phyloP scores from a whole-genome alignment of 176 grass and related monocot genomes.

The Pontederia paniculata region DNA sequence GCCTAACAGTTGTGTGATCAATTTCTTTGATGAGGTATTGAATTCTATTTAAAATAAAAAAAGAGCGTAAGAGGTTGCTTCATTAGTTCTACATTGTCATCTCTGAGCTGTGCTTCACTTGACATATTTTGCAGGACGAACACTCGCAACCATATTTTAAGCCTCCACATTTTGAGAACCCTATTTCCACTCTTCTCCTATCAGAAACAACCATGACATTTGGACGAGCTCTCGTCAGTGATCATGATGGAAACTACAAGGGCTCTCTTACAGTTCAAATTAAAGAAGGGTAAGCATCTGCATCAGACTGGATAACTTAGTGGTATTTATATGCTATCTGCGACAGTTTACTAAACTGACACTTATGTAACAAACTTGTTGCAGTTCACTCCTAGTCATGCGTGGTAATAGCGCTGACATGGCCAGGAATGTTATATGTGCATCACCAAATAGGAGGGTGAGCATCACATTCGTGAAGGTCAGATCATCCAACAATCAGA shows the following conservation, averaged over 20 bases:
- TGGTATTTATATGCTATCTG: background rate
- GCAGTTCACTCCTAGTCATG: constrained; percentile 90
- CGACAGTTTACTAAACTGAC: background rate
- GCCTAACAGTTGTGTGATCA: constrained; percentile 93
- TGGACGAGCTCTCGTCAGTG: constrained; percentile 75
- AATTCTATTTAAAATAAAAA: constrained; percentile 15
- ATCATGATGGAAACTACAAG: constrained; percentile 93
- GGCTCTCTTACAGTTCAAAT: constrained; percentile 69
- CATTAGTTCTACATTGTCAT: background rate
- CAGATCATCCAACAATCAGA: constrained; percentile 30
- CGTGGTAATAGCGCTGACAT: constrained; percentile 97
- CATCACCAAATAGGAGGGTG: constrained; percentile 60
- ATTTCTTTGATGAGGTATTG: constrained; percentile 97
- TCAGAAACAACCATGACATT: constrained; percentile 84
- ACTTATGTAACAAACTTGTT: constrained; percentile 2
- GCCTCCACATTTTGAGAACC: constrained; percentile 94
- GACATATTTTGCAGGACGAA: constrained; percentile 59
- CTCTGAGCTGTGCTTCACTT: constrained; percentile 1
- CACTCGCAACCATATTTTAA: constrained; percentile 95
- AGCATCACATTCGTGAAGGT: constrained; percentile 83
- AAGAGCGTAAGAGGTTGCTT: background rate
- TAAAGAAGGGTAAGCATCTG: constrained; percentile 65
- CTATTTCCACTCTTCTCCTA: constrained; percentile 84
- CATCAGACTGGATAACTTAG: background rate
- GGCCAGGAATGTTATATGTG: constrained; percentile 82